These are phyloP conservation scores for Quercus tomentella DNA, from an alignment of 331 rosid species.

Conservation along the genomic window DNA sequence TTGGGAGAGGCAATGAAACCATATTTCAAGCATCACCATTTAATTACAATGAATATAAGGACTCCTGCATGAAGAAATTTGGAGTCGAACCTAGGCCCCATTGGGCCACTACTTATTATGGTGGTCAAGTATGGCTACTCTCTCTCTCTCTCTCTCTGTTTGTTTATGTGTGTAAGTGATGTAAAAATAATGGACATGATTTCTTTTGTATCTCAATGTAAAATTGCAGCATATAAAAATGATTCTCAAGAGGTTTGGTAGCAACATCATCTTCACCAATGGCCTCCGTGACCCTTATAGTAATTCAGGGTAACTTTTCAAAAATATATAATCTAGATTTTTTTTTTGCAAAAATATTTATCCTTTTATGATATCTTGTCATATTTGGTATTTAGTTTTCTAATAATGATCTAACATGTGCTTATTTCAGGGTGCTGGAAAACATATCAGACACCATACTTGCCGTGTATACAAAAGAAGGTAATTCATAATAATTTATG, in stretches of 20 bases:
- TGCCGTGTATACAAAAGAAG: background rate
- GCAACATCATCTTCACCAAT: constrained; percentile 24
- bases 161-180: background rate
- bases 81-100: constrained; percentile 26
- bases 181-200: background rate
- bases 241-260: constrained; percentile 6
- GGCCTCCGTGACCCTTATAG: constrained; percentile 18
- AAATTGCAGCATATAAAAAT: constrained; percentile 6
- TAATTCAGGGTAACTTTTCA: background rate
- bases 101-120: constrained; percentile 30
- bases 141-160: background rate
- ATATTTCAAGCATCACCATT: constrained; percentile 21
- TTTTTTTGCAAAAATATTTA: too few relatives aligned
- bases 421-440: background rate
- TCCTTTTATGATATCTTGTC: too few relatives aligned
- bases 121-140: constrained; percentile 11
- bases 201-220: background rate
- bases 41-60: background rate
- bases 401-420: background rate
- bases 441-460: background rate
- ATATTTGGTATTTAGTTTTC: too few relatives aligned
- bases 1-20: constrained; percentile 13
- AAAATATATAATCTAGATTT: background rate
- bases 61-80: constrained; percentile 4
- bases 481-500: background rate